A percentile compares a stretch with the other conserved stretches of the same genome.
Conservation (phyloP, 352 stramenopile species). For the Peronospora belbahrii region DNA sequence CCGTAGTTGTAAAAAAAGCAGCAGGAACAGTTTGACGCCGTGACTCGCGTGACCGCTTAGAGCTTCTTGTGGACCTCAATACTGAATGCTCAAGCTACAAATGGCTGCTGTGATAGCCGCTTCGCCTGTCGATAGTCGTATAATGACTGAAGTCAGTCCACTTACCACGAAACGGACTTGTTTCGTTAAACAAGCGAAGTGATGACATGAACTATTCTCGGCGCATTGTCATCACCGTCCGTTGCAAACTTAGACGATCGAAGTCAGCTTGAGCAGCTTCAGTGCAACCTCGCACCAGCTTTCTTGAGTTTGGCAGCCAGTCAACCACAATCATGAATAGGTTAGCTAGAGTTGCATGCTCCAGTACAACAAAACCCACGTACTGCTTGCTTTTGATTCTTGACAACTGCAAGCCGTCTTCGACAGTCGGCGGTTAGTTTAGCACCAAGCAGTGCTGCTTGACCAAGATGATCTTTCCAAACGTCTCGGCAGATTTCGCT, state of each 20-base stretch:
- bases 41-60: slow-evolving; percentile 87
- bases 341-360: not conserved
- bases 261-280: slow-evolving; percentile 46
- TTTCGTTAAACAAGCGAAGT: slow-evolving; percentile 61
- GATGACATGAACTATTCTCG: slow-evolving; percentile 50
- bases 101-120: slow-evolving; percentile 64
- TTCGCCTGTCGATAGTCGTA: slow-evolving; percentile 51
- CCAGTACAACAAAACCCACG: slow-evolving; percentile 5
- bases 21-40: slow-evolving; percentile 69
- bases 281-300: slow-evolving; percentile 55
- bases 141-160: slow-evolving; percentile 58
- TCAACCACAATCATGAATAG: not conserved
- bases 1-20: slow-evolving; percentile 40
- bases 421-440: slow-evolving; percentile 22
- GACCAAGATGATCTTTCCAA: slow-evolving; percentile 84
- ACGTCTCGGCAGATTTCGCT: too few relatives aligned
- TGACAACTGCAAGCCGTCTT: slow-evolving; percentile 19
- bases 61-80: slow-evolving; percentile 80
- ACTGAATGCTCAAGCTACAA: slow-evolving; percentile 81
- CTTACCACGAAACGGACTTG: slow-evolving; percentile 53
- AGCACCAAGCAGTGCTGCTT: slow-evolving; percentile 68
- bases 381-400: slow-evolving; percentile 49
- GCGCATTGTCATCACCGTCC: too few relatives aligned
- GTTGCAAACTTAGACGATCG: slow-evolving; percentile 25
- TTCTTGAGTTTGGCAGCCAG: slow-evolving; percentile 44